Percentiles rank a stretch among this genome's conserved stretches.
Conservation (phyloP, 2,329 filamentous ascomycete genomes). For the Exophiala dermatitidis region DNA sequence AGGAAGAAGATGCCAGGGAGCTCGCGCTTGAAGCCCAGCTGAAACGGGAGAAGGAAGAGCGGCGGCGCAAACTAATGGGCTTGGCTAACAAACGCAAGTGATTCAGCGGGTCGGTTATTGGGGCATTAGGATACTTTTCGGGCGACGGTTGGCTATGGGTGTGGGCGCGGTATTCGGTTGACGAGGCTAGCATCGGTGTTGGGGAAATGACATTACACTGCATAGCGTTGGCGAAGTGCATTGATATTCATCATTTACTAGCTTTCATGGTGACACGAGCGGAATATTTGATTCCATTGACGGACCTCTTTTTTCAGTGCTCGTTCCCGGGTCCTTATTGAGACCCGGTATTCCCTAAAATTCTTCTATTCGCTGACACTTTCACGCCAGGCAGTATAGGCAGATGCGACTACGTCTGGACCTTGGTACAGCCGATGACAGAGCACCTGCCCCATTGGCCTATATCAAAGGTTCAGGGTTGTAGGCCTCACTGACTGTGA, state of each 20-base stretch:
- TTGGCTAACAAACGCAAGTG: conserved; percentile 31
- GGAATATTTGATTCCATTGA: not conserved
- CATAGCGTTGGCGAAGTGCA: not conserved
- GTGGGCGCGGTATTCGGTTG: conserved; percentile 4
- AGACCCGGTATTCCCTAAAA: too few relatives aligned
- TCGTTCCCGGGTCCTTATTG: not conserved
- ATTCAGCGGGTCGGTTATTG: not conserved
- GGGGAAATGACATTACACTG: conserved; percentile 6
- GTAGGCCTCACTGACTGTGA: too few relatives aligned
- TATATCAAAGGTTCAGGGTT: too few relatives aligned
- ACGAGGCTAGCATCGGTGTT: conserved; percentile 21
- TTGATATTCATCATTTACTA: conserved; percentile 1
- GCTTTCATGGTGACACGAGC: not conserved
- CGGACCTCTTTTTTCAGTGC: not conserved
- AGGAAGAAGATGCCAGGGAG: conserved; percentile 43
- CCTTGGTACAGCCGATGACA: too few relatives aligned
- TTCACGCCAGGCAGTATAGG: too few relatives aligned
- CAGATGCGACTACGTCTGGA: too few relatives aligned
- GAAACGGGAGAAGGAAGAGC: conserved; percentile 42
- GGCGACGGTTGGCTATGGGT: not conserved
- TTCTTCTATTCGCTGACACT: not conserved
- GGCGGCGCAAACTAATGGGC: conserved; percentile 37
- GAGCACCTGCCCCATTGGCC: too few relatives aligned
- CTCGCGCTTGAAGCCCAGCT: conserved; percentile 37
- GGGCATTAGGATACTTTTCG: not conserved